Evolutionary conservation across 495 filamentous ascomycete genomes (phyloP), one percentile per base, ranked within the genome.

Genomic region (Lindgomyces ingoldianus): DNA sequence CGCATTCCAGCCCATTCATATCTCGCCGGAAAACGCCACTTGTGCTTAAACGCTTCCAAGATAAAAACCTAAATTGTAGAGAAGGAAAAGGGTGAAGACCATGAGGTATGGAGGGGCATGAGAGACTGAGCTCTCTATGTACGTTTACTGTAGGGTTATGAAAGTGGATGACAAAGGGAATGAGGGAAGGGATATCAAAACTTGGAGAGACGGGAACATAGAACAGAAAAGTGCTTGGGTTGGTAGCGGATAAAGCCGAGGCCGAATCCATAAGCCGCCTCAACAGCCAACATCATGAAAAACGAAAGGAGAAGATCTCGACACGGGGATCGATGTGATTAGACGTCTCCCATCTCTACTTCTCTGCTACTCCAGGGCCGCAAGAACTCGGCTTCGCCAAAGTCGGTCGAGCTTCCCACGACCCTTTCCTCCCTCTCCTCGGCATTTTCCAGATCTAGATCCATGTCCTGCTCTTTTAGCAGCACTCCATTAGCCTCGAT

Each of bases 341-440:
- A 66, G 0, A 64, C 57, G 21, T 62, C 67, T 12, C 67, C 53
- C 69, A 72, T 72, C 25, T 64, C 64, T 11, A 68, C 60, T 45
- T 65, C 62, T n/a, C 66, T 25, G 48, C 66, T 70, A 44, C 62
- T 63, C 52, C 70, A 72, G 14, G 72, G 72, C 42, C 42, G 47
- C 49, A 77, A 49, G 52, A 77, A 76, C 4, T 65, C 70, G 12
- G 75, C 75, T 44, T 77, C 75, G 29, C 64, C 74, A 60, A 77
- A 77, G 59, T 77, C 75, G 26, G 18, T 55, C 25, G 39, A 27
- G 29, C 57, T 62, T 33, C 36, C 19, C 24, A n/a, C 19, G 11
- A 25, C 57, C 4, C 39, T 47, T 55, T 30, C 41, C 19, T 56
- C 60, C 14, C 36, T 27, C 25, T 36, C 27, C 29, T 58, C 63